A percentile compares a stretch with the other conserved stretches of the same genome.
phyloP scores from a whole-genome alignment of 331 rosid genomes.

The Pyracantha coccinea region DNA sequence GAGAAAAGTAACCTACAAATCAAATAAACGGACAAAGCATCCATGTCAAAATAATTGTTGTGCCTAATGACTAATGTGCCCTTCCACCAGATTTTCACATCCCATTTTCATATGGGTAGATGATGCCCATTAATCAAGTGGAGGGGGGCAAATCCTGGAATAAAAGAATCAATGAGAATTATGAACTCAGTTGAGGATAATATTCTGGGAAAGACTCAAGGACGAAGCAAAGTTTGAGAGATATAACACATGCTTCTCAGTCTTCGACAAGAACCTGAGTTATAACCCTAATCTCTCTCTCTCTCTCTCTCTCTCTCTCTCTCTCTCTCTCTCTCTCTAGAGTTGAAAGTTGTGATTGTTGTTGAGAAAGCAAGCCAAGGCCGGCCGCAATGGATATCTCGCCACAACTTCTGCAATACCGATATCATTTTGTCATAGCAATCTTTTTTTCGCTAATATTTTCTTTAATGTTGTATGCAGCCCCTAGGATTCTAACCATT shows the following conservation, averaged over 20 bases:
- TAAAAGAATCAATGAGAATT: too few relatives aligned
- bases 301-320: neutral
- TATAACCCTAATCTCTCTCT: neutral
- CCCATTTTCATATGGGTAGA: too few relatives aligned
- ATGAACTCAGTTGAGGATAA: too few relatives aligned
- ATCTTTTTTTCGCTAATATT: slow-evolving; percentile 30
- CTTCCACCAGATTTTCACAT: too few relatives aligned
- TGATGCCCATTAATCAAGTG: too few relatives aligned
- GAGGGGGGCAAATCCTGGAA: too few relatives aligned
- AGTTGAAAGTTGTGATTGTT: neutral
- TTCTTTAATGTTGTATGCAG: slow-evolving; percentile 47
- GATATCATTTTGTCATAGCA: slow-evolving; percentile 42
- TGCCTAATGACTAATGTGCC: too few relatives aligned
- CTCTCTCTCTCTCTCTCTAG: slow-evolving; percentile 1
- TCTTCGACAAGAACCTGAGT: neutral
- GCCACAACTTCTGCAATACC: slow-evolving; percentile 54
- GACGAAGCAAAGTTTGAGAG: neutral
- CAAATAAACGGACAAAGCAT: slow-evolving; percentile 31
- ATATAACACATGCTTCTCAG: neutral
- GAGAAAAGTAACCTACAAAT: slow-evolving; percentile 13
- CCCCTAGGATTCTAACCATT: slow-evolving; percentile 46
- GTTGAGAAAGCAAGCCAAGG: neutral
- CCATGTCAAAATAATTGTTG: slow-evolving; percentile 21
- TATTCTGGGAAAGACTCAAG: too few relatives aligned
- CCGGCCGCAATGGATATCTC: slow-evolving; percentile 46